Evolutionary conservation across 371 early-diverging fungal species (phyloP).

Genomic region (Phascolomyces articulosus): DNA sequence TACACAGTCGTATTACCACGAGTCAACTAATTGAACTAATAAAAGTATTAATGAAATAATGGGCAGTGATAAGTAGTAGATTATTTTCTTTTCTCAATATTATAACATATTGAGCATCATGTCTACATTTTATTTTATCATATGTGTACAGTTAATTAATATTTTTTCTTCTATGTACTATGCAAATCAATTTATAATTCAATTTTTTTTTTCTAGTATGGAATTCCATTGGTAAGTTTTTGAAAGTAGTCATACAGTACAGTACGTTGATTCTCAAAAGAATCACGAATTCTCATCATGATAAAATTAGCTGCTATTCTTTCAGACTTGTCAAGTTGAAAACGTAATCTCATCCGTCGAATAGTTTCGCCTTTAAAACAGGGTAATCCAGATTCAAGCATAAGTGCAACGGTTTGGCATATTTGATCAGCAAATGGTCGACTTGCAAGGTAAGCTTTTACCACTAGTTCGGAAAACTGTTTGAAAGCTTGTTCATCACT

Average conservation of each 20-base stretch:
- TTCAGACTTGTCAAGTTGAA: constrained; percentile 92
- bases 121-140: too few species aligned
- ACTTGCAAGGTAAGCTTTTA: constrained; percentile 91
- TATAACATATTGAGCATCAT: too few species aligned
- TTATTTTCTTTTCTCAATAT: too few species aligned
- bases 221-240: constrained; percentile 85
- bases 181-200: too few species aligned
- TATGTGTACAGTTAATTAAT: too few species aligned
- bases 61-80: too few species aligned
- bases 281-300: constrained; percentile 85
- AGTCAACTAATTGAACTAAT: neutral
- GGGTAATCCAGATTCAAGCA: constrained; percentile 96
- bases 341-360: constrained; percentile 84
- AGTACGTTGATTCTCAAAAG: constrained; percentile 90
- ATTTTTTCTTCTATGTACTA: too few species aligned
- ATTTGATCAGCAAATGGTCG: constrained; percentile 95
- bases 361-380: constrained; percentile 97
- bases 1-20: constrained; percentile 1
- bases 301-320: constrained; percentile 95
- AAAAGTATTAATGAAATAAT: neutral
- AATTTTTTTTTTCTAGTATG: constrained; percentile 9
- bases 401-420: constrained; percentile 86
- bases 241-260: constrained; percentile 89
- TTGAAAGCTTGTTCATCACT: constrained; percentile 83
- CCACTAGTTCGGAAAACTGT: constrained; percentile 87